Evolutionary conservation across 176 grass and related monocot species (phyloP).

Genomic region (Triticum timopheevii): DNA sequence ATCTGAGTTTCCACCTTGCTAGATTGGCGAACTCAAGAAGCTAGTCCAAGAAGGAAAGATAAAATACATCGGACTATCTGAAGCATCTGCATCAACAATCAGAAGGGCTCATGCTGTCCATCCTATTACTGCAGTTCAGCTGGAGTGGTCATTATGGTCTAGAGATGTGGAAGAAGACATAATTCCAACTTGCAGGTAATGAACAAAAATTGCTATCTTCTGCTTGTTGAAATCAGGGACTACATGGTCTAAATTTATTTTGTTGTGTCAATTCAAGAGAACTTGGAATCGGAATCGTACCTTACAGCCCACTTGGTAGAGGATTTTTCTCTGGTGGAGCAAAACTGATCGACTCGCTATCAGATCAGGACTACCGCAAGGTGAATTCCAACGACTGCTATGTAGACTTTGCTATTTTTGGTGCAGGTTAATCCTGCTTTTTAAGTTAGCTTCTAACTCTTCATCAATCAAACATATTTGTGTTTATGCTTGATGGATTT

Average conservation of each 20-base stretch:
- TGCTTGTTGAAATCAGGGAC: not conserved
- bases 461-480: not conserved
- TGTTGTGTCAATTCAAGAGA: slow-evolving; percentile 17
- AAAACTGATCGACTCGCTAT: slow-evolving; percentile 36
- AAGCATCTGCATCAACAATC: slow-evolving; percentile 62
- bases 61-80: slow-evolving; percentile 68
- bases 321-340: slow-evolving; percentile 54
- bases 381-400: slow-evolving; percentile 17
- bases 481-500: not conserved
- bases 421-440: not conserved
- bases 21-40: slow-evolving; percentile 73
- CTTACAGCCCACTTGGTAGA: slow-evolving; percentile 63
- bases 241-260: not conserved
- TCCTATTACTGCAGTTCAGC: slow-evolving; percentile 55
- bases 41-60: slow-evolving; percentile 70
- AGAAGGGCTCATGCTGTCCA: slow-evolving; percentile 69
- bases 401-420: not conserved
- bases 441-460: not conserved
- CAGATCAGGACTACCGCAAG: slow-evolving; percentile 54
- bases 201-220: not conserved
- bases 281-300: slow-evolving; percentile 43
- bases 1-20: not conserved
- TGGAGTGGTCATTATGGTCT: slow-evolving; percentile 71
- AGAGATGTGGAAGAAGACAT: slow-evolving; percentile 62
- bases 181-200: slow-evolving; percentile 60